Evolutionary conservation across 805 yeast genomes (phyloP).

Genomic region (Pichia ethanolica): DNA sequence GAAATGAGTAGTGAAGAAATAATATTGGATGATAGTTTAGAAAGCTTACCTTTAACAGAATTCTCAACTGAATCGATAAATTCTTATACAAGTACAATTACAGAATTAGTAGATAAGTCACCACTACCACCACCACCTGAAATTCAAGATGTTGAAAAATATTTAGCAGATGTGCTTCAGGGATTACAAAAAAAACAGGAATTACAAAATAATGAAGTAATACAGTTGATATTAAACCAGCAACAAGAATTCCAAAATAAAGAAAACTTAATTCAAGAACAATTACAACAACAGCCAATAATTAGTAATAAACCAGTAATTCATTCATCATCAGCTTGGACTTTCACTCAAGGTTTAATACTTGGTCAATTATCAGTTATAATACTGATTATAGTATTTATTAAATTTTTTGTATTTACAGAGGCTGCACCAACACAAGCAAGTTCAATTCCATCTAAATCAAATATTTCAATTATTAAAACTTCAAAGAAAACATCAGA

Average conservation of each 20-base stretch:
- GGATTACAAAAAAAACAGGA: slow-evolving; percentile 17
- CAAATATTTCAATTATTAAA: slow-evolving; percentile 15
- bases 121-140: not conserved
- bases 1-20: not conserved
- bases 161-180: slow-evolving; percentile 3
- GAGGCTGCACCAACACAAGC: slow-evolving; percentile 41
- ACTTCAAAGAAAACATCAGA: slow-evolving; percentile 5
- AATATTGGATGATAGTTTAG: not conserved
- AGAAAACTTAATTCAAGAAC: not conserved
- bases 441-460: slow-evolving; percentile 28
- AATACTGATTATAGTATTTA: slow-evolving; percentile 51
- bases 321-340: slow-evolving; percentile 33
- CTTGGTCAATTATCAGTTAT: slow-evolving; percentile 71
- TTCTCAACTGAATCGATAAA: no score
- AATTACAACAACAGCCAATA: slow-evolving; percentile 1
- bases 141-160: slow-evolving; percentile 3
- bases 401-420: slow-evolving; percentile 70
- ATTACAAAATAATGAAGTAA: slow-evolving; percentile 6
- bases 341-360: slow-evolving; percentile 71
- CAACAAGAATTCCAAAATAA: slow-evolving; percentile 1
- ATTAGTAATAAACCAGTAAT: slow-evolving; percentile 2
- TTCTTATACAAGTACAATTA: not conserved
- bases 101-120: not conserved
- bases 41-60: not conserved
- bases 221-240: slow-evolving; percentile 8